Percentiles rank a stretch among this genome's conserved stretches.
Conservation (phyloP, 1,284 basidiomycete genomes). For the Pyrrhoderma noxium region DNA sequence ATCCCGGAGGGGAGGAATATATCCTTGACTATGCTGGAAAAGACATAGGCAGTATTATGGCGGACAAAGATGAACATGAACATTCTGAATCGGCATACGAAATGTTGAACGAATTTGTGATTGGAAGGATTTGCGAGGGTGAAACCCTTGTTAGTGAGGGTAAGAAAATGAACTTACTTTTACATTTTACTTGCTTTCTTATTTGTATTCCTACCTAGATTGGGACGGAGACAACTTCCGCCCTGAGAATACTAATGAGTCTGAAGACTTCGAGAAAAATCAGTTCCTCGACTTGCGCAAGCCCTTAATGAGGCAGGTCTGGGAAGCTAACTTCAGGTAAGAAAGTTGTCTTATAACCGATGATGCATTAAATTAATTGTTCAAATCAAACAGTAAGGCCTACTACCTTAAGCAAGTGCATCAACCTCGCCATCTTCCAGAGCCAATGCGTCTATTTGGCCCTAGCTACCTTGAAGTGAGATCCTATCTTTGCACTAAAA, state of each 20-base stretch:
- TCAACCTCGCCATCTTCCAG: conserved; percentile 84
- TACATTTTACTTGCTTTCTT: not conserved
- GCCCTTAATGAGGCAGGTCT: conserved; percentile 82
- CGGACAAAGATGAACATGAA: conserved; percentile 78
- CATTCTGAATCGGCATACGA: conserved; percentile 91
- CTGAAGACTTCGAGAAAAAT: conserved; percentile 78
- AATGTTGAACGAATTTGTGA: conserved; percentile 81
- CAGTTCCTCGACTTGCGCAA: conserved; percentile 89
- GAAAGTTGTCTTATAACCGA: conserved; percentile 17
- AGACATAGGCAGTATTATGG: conserved; percentile 81
- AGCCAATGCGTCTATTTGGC: conserved; percentile 86
- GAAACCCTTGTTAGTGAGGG: conserved; percentile 74
- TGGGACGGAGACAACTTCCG: conserved; percentile 76
- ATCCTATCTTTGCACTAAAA: conserved; percentile 1
- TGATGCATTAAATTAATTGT: not conserved
- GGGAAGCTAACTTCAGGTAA: conserved; percentile 73
- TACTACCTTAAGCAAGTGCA: conserved; percentile 97
- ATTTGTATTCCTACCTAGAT: conserved; percentile 60
- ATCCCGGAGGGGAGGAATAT: conserved; percentile 82
- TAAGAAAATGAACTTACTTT: conserved; percentile 29
- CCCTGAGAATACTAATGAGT: conserved; percentile 79
- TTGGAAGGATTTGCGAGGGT: conserved; percentile 76
- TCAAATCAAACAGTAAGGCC: conserved; percentile 57
- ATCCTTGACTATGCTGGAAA: conserved; percentile 77
- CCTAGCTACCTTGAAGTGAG: conserved; percentile 74